Evolutionary conservation across 1,139 yeast species (phyloP).

Genomic region (Candida mesenterica): DNA sequence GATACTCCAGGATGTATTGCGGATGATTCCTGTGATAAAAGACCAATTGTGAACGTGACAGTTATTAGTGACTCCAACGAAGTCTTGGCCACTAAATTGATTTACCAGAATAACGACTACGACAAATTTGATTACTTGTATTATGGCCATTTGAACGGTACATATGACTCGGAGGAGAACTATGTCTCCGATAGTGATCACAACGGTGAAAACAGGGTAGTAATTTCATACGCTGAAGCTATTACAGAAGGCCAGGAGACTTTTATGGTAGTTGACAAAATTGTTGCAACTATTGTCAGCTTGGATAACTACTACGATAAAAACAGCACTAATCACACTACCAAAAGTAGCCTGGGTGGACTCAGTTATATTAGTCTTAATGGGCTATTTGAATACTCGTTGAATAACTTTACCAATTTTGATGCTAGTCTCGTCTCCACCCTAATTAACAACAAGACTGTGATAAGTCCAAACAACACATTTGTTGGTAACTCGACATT

Average conservation of each 20-base stretch:
- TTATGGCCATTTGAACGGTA: slow-evolving; percentile 63
- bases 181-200: slow-evolving; percentile 17
- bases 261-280: slow-evolving; percentile 72
- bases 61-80: slow-evolving; percentile 50
- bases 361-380: slow-evolving; percentile 45
- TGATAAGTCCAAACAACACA: slow-evolving; percentile 29
- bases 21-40: slow-evolving; percentile 64
- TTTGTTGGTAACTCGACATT: slow-evolving; percentile 69
- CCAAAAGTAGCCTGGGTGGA: slow-evolving; percentile 11
- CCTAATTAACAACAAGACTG: slow-evolving; percentile 27
- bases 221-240: slow-evolving; percentile 38
- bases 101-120: slow-evolving; percentile 78
- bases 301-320: slow-evolving; percentile 42
- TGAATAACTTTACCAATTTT: slow-evolving; percentile 61
- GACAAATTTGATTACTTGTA: slow-evolving; percentile 79
- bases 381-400: slow-evolving; percentile 80
- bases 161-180: slow-evolving; percentile 18
- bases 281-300: slow-evolving; percentile 53
- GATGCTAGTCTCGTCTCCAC: slow-evolving; percentile 30
- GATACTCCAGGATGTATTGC: slow-evolving; percentile 84
- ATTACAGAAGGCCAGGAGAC: slow-evolving; percentile 27
- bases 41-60: slow-evolving; percentile 81
- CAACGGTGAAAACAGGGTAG: slow-evolving; percentile 49
- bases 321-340: slow-evolving; percentile 32
- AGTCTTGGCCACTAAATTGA: slow-evolving; percentile 37